phyloP scores from a whole-genome alignment of 352 stramenopile species.

The Lagenidium giganteum region DNA sequence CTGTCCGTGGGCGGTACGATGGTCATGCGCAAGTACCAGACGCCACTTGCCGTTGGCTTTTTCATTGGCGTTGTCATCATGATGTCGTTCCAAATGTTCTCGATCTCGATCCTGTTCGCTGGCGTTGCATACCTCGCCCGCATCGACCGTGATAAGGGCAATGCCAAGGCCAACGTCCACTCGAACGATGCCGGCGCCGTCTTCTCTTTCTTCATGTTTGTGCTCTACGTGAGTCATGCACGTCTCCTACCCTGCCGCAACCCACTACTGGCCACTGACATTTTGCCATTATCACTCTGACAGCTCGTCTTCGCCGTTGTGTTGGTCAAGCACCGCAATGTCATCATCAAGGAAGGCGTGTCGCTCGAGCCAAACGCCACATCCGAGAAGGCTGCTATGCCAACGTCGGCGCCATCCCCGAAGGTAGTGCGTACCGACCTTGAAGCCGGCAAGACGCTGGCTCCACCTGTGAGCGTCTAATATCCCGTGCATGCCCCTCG shows the following conservation, averaged over 20 bases:
- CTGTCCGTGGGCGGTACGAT: conserved; percentile 76
- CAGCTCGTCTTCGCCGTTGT: conserved; percentile 48
- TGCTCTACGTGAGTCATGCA: conserved; percentile 79
- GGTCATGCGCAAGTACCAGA: conserved; percentile 84
- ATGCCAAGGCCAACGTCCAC: conserved; percentile 51
- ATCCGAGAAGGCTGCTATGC: no score
- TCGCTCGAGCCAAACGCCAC: conserved; percentile 32
- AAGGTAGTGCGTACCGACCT: conserved; percentile 49
- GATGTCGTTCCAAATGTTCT: conserved; percentile 83
- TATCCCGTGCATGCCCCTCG: no score
- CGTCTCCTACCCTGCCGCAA: no score
- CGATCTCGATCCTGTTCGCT: conserved; percentile 61
- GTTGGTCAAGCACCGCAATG: conserved; percentile 55
- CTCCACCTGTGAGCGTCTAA: conserved; percentile 62
- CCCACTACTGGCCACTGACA: no score
- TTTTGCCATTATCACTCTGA: no score
- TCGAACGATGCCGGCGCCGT: conserved; percentile 62
- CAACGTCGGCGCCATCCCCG: conserved; percentile 35
- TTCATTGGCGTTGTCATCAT: conserved; percentile 86
- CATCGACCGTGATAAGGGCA: conserved; percentile 41
- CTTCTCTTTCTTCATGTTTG: conserved; percentile 80
- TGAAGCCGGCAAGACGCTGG: conserved; percentile 35
- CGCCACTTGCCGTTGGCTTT: conserved; percentile 72
- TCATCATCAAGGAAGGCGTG: conserved; percentile 68
- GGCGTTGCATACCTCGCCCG: conserved; percentile 53